A percentile compares a stretch with the other conserved stretches of the same genome.
These are phyloP conservation scores for Eremothecium sinecaudum DNA, from an alignment of 1,139 yeast species.

Conservation along the genomic window DNA sequence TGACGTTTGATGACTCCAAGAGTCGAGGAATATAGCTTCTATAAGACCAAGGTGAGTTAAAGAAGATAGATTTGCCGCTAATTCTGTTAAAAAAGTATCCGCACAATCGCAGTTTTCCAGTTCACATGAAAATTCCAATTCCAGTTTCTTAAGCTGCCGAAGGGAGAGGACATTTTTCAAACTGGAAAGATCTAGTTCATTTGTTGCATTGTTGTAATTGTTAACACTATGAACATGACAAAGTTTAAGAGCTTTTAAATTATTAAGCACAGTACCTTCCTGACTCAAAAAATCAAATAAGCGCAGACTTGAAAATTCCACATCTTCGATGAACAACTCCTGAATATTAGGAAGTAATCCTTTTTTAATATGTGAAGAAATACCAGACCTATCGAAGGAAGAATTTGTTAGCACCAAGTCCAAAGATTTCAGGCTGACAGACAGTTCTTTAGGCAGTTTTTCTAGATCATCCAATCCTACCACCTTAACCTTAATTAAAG, in stretches of 20 bases:
- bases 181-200: conserved; percentile 25
- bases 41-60: conserved; percentile 38
- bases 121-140: conserved; percentile 40
- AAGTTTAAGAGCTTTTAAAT: conserved; percentile 29
- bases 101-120: conserved; percentile 39
- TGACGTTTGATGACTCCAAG: conserved; percentile 40
- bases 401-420: conserved; percentile 12
- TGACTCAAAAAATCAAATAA: conserved; percentile 28
- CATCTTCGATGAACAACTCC: conserved; percentile 24
- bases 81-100: conserved; percentile 31
- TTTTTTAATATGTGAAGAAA: conserved; percentile 6
- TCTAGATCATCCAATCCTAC: conserved; percentile 12
- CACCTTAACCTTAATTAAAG: conserved; percentile 14
- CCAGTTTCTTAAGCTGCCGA: conserved; percentile 30
- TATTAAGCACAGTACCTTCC: conserved; percentile 11
- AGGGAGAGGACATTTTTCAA: conserved; percentile 29
- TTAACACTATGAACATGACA: conserved; percentile 37
- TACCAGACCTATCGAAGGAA: conserved; percentile 7
- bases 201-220: conserved; percentile 30
- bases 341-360: conserved; percentile 9
- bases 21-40: conserved; percentile 35
- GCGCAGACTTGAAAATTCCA: conserved; percentile 33
- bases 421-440: conserved; percentile 7
- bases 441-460: conserved; percentile 1
- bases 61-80: conserved; percentile 26